These are phyloP conservation scores for Diaporthe citri DNA, from an alignment of 2,329 filamentous ascomycete species.

Conservation along the genomic window DNA sequence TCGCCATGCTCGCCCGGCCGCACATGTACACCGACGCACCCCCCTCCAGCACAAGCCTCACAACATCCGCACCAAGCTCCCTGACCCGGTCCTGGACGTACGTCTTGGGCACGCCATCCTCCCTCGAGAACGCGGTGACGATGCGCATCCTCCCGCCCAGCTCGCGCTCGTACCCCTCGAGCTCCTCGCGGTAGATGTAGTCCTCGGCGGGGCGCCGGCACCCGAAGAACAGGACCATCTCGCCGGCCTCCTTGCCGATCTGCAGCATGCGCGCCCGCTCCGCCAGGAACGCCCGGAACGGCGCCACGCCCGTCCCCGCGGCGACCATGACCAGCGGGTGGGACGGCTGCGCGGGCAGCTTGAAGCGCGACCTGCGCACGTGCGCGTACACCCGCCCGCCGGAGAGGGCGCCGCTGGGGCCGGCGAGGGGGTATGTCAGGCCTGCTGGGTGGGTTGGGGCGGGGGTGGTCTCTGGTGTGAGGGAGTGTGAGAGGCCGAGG, in stretches of 20 bases:
- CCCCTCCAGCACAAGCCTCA: slow-evolving; percentile 47
- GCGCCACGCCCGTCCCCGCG: slow-evolving; percentile 61
- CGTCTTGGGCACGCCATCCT: slow-evolving; percentile 39
- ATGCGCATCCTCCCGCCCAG: slow-evolving; percentile 46
- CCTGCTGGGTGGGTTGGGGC: slow-evolving; percentile 1
- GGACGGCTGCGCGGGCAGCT: slow-evolving; percentile 53
- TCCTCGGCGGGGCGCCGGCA: slow-evolving; percentile 50
- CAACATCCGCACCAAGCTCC: slow-evolving; percentile 48
- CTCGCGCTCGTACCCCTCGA: slow-evolving; percentile 42
- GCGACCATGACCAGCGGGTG: slow-evolving; percentile 64
- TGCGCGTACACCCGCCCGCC: slow-evolving; percentile 52
- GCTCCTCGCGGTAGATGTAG: slow-evolving; percentile 42
- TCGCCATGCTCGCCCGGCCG: slow-evolving; percentile 56
- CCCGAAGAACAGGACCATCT: slow-evolving; percentile 54
- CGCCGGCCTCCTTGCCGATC: slow-evolving; percentile 50
- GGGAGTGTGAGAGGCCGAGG: slow-evolving; percentile 3
- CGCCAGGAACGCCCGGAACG: slow-evolving; percentile 46
- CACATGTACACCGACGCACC: slow-evolving; percentile 57
- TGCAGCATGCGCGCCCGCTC: slow-evolving; percentile 52
- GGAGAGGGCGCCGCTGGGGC: slow-evolving; percentile 38
- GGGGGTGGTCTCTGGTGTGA: neutral
- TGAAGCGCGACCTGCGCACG: slow-evolving; percentile 57
- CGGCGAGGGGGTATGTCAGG: slow-evolving; percentile 6
- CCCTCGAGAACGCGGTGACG: slow-evolving; percentile 50
- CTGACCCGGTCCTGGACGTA: slow-evolving; percentile 55